These are phyloP conservation scores for Gastrodia elata DNA, from an alignment of 106 monocot species.

Conservation along the genomic window DNA sequence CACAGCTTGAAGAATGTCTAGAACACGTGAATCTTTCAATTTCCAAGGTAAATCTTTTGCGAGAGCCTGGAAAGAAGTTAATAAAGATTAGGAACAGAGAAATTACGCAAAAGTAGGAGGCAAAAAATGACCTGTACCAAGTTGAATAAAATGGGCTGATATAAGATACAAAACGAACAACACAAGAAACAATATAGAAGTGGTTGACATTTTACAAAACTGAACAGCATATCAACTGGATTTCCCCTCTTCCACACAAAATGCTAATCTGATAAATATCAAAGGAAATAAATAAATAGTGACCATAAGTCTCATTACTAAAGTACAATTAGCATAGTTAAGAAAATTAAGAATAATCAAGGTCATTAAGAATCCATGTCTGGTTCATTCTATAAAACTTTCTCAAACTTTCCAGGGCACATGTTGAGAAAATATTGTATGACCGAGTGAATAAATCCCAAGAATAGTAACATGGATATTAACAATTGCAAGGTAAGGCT, in stretches of 20 bases:
- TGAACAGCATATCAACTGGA: background rate
- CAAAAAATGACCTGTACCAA: background rate
- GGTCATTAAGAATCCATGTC: too few species aligned
- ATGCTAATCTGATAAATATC: too few species aligned
- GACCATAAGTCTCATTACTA: too few species aligned
- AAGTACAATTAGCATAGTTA: too few species aligned
- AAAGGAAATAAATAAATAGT: too few species aligned
- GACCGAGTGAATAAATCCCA: background rate
- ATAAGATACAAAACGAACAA: background rate
- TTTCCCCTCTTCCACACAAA: too few species aligned
- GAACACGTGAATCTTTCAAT: slow-evolving; percentile 57
- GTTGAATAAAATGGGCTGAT: background rate
- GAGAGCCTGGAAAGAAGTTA: slow-evolving; percentile 56
- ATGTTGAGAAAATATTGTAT: background rate
- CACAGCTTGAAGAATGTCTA: slow-evolving; percentile 84
- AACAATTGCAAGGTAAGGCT: too few species aligned
- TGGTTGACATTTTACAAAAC: background rate
- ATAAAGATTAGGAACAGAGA: too few species aligned
- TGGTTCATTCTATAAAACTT: background rate
- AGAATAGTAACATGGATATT: background rate
- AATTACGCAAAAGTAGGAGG: too few species aligned
- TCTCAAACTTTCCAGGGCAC: background rate
- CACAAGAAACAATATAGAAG: background rate
- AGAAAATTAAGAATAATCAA: too few species aligned
- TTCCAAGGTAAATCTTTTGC: slow-evolving; percentile 84